These are phyloP conservation scores for Pleurozium schreberi DNA, from an alignment of 225 moss, liverwort and hornwort species.

Conservation along the genomic window DNA sequence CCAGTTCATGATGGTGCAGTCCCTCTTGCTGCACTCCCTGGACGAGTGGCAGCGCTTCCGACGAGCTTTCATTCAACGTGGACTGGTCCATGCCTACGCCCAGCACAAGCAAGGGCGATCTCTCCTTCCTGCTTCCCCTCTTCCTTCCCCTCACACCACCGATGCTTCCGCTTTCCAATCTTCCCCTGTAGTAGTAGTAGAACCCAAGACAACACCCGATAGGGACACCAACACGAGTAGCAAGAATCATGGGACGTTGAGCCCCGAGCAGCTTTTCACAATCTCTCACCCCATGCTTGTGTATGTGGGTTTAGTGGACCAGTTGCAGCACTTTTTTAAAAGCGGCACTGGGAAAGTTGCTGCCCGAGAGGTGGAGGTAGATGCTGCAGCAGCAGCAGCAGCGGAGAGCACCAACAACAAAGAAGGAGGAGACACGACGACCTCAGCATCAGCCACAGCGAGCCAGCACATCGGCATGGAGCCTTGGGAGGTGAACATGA, in stretches of 20 bases:
- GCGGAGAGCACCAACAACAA: slow-evolving; percentile 26
- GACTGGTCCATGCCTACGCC: slow-evolving; percentile 66
- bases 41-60: slow-evolving; percentile 95
- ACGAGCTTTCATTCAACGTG: slow-evolving; percentile 76
- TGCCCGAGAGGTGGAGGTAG: slow-evolving; percentile 27
- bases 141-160: slow-evolving; percentile 34
- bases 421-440: slow-evolving; percentile 34
- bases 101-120: slow-evolving; percentile 88
- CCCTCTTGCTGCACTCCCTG: slow-evolving; percentile 73
- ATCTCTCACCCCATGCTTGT: slow-evolving; percentile 89
- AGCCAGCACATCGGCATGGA: slow-evolving; percentile 78
- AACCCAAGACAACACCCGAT: slow-evolving; percentile 43
- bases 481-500: slow-evolving; percentile 85
- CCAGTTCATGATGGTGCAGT: slow-evolving; percentile 99
- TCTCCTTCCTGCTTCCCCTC: slow-evolving; percentile 60
- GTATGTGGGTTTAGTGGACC: slow-evolving; percentile 86
- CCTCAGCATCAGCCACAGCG: not conserved
- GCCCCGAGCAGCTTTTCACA: slow-evolving; percentile 57
- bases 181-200: slow-evolving; percentile 16
- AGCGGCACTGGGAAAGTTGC: slow-evolving; percentile 37
- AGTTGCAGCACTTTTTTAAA: slow-evolving; percentile 89
- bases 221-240: slow-evolving; percentile 17
- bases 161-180: slow-evolving; percentile 39
- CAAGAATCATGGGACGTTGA: slow-evolving; percentile 35
- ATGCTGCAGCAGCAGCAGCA: slow-evolving; percentile 18